Base-by-base conservation (phyloP, 2,329 filamentous ascomycete species). In the Claviceps arundinis region DNA sequence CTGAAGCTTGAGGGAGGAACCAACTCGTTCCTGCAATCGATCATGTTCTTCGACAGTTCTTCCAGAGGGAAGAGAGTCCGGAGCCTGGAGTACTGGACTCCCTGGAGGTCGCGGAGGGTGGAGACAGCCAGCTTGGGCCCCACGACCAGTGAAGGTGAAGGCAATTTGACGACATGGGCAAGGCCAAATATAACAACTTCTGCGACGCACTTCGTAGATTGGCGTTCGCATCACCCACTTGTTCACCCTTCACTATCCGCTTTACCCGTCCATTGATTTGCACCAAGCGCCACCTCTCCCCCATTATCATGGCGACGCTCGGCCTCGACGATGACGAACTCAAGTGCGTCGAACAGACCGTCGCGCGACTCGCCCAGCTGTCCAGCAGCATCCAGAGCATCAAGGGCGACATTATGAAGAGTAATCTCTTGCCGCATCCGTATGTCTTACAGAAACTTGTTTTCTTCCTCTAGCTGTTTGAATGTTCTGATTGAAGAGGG, bases 301-400 rank as follows among this genome's bases (percentile, higher is more conserved):
- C 11, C 13, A 37, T 30, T n/a, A n/a, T 24, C 43, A 71, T 71
- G 69, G 66, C 68, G 45, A 64, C 68, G 24, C 69, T 81, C n/a
- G 72, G 73, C 37, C 66, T 81, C 34, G 72, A 71, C 37, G 71
- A 73, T 30, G 80, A 82, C 19, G 80, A 84, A 65, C 70, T 82
- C 58, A 86, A 84, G 67, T 74, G 78, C 42, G 75, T 90, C 26
- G 86, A 90, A 61, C 78, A 84, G 66, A 81, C 82, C 30, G 79
- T 86, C 42, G 78, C 82, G 60, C 77, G 83, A 30, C 74, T 89
- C 22, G 74, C 75, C 46, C 82, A 87, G 62, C 75, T 90, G 24
- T 80, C 81, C 4, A 82, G 77, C 64, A 87, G 79, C 59, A 78
- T 90, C 19, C 74, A 70, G 53, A 84, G 82, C 42, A 70, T 89